Percentiles rank a stretch among this genome's conserved stretches.
phyloP scores from a whole-genome alignment of 495 filamentous ascomycete species.

The Recurvomyces mirabilis region DNA sequence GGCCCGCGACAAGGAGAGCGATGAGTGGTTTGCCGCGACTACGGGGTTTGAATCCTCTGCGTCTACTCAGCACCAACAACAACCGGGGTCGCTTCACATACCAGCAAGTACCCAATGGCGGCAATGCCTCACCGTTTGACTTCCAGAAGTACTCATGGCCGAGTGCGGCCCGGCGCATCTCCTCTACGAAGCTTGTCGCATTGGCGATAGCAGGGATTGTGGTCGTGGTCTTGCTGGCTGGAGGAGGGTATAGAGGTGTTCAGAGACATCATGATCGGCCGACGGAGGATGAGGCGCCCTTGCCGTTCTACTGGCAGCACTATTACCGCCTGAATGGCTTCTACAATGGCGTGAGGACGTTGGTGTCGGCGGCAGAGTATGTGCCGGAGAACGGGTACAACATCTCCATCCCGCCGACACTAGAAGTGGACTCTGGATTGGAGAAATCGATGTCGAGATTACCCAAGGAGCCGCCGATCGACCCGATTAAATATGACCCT shows the following conservation, averaged over 20 bases:
- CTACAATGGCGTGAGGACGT: conserved; percentile 28
- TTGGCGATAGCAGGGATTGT: conserved; percentile 21
- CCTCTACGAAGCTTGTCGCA: conserved; percentile 1
- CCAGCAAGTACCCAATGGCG: conserved; percentile 28
- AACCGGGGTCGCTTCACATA: conserved; percentile 24
- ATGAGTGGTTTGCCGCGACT: conserved; percentile 14
- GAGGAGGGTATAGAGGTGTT: conserved; percentile 21
- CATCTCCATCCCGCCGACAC: conserved; percentile 3
- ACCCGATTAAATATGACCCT: conserved; percentile 30
- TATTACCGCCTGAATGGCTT: conserved; percentile 27
- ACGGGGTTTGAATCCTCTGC: conserved; percentile 19
- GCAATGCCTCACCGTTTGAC: conserved; percentile 26
- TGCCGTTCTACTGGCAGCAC: conserved; percentile 29
- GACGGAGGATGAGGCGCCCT: conserved; percentile 8
- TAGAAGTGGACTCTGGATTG: neutral
- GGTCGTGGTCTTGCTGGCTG: conserved; percentile 20
- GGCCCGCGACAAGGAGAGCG: neutral
- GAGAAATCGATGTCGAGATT: conserved; percentile 7
- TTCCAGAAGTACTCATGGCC: conserved; percentile 23
- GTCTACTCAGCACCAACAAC: conserved; percentile 16
- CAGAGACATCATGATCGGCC: neutral
- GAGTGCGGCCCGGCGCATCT: conserved; percentile 13
- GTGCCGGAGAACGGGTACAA: conserved; percentile 25
- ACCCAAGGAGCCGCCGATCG: conserved; percentile 24
- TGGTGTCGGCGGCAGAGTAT: conserved; percentile 26